Evolutionary conservation across 2,329 filamentous ascomycete genomes (phyloP), one percentile per base, ranked within the genome.

Genomic region (Ophiostoma quercus): DNA sequence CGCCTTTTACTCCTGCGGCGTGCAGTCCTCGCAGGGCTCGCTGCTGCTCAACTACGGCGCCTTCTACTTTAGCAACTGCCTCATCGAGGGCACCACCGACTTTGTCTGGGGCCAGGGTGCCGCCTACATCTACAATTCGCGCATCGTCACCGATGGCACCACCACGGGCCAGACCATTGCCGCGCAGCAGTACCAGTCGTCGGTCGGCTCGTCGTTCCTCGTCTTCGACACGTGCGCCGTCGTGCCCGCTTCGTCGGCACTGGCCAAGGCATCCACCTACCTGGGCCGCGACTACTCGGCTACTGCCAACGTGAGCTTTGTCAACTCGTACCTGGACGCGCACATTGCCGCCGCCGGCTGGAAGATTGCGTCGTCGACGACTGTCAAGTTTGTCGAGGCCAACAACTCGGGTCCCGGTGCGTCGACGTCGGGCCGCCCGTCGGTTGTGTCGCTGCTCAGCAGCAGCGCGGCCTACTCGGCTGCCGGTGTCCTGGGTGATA

Each of bases 341-440:
- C 85, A 89, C 29, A 83, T 90, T 74, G 88, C 88, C 74, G 71
- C 80, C 1, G 83, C 82, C 0, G 88, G 88, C 0, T 90, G 88
- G 87, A 76, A 74, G 1, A 75, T 57, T 22, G 51, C 79, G 39
- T 80, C 78, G 79, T 75, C 74, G 16, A 77, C 75, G 1, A 71
- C 75, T 70, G 78, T 79, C n/a, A 70, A 75, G 29, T 79, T 79
- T 69, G 77, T 66, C 57, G 88, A 90, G 80, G 89, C 84, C 74
- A 78, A 74, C 32, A 90, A 90, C 77, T 82, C 81, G 1, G 88
- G 88, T 0, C 76, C 79, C 37, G 88, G 88, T 1, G 57, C 51
- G n/a, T 12, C 51, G 51, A 57, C 51, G 7, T 32, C 66, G 7
- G 67, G 68, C 51, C 77, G 79, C 43, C 78, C 75, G 5, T 75